Evolutionary conservation across 2,329 filamentous ascomycete species (phyloP).

Genomic region (Alternaria infectoria): DNA sequence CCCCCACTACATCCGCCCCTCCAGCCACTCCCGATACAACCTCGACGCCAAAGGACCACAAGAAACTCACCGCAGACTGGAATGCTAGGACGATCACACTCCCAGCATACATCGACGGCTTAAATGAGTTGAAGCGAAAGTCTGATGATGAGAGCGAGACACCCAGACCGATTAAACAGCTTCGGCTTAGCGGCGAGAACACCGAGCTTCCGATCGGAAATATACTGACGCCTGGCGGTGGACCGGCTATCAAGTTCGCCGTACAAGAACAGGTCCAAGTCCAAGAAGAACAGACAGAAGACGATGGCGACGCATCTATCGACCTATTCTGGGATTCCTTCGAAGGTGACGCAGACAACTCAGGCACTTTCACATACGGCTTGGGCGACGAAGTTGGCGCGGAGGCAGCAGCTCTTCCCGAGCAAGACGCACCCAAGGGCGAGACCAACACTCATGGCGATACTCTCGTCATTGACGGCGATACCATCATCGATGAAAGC

Average conservation of each 20-base stretch:
- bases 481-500: not conserved
- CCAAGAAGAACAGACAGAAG: too few species aligned
- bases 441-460: not conserved
- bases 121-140: not conserved
- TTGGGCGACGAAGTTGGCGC: not conserved
- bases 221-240: not conserved
- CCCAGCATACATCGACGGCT: not conserved
- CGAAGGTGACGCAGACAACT: not conserved
- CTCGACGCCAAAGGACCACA: not conserved
- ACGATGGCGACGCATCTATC: not conserved
- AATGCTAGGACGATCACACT: not conserved
- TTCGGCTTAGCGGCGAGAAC: not conserved
- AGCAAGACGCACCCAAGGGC: not conserved
- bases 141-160: not conserved
- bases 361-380: not conserved
- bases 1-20: not conserved
- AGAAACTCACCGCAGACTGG: not conserved
- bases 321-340: not conserved
- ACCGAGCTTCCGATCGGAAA: accelerated
- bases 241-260: not conserved
- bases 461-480: not conserved
- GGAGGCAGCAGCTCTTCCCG: too few species aligned
- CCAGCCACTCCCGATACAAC: not conserved
- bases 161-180: not conserved
- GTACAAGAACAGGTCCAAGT: not conserved